A percentile compares a stretch with the other conserved stretches of the same genome.
phyloP scores from a whole-genome alignment of 2,329 filamentous ascomycete genomes.

The Hyphodiscus sp. region DNA sequence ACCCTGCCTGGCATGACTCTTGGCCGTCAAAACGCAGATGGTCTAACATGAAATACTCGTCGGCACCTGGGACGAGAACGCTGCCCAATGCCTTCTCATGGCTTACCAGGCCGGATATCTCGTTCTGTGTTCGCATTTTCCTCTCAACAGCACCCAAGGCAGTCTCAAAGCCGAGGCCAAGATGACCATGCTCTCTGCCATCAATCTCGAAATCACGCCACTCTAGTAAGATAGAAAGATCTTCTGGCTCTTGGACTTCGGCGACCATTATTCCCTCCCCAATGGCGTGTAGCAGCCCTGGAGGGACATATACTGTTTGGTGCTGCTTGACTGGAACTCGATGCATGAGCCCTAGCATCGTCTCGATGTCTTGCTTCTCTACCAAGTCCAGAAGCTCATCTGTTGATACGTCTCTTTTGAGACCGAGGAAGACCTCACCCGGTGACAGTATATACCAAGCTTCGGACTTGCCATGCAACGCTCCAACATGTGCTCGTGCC shows the following conservation, averaged over 20 bases:
- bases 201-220: not conserved
- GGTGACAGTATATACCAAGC: not conserved
- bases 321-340: not conserved
- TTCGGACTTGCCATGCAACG: not conserved
- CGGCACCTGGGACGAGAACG: not conserved
- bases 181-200: not conserved
- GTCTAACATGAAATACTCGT: not conserved
- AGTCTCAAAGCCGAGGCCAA: not conserved
- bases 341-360: not conserved
- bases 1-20: not conserved
- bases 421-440: not conserved
- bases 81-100: not conserved
- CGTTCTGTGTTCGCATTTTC: not conserved
- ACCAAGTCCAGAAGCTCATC: not conserved
- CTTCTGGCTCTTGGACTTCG: not conserved
- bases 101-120: not conserved
- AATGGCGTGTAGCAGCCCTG: not conserved
- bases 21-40: not conserved
- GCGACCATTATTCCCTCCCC: not conserved
- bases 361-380: not conserved
- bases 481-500: not conserved
- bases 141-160: not conserved
- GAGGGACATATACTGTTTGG: not conserved
- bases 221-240: not conserved
- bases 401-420: not conserved